Percentiles rank a stretch among this genome's conserved stretches.
phyloP scores from a whole-genome alignment of 306 rosid species.

The Cicer judaicum region DNA sequence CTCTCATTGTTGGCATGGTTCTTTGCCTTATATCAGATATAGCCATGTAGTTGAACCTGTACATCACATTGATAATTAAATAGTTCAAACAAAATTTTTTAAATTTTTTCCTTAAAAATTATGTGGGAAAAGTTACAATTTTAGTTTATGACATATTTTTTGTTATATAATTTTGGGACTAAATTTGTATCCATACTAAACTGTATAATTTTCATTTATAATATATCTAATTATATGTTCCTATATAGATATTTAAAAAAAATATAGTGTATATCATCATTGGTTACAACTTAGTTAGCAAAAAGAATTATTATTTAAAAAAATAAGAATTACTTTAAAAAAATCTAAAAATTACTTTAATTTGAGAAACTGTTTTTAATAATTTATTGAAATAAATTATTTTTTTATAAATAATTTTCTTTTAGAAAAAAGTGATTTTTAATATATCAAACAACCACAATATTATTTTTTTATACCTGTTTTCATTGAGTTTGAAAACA shows the following conservation, averaged over 20 bases:
- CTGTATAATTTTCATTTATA: too few relatives aligned
- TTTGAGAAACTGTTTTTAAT: background rate
- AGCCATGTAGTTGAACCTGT: slow-evolving; percentile 78
- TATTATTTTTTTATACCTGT: slow-evolving; percentile 46
- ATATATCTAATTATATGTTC: too few relatives aligned
- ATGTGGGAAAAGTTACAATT: background rate
- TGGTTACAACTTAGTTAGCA: too few relatives aligned
- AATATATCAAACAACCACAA: too few relatives aligned
- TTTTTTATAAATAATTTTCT: too few relatives aligned
- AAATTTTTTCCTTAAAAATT: background rate
- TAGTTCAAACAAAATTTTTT: background rate
- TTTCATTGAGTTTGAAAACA: slow-evolving; percentile 60
- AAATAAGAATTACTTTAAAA: too few relatives aligned
- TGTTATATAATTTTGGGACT: background rate
- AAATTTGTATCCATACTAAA: background rate
- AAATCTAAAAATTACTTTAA: too few relatives aligned
- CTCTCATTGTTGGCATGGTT: slow-evolving; percentile 68
- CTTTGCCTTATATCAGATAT: slow-evolving; percentile 63
- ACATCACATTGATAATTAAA: background rate
- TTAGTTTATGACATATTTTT: background rate
- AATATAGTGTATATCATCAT: too few relatives aligned
- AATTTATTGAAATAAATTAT: background rate
- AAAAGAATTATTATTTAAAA: too few relatives aligned
- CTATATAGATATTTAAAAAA: too few relatives aligned
- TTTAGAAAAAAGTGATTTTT: too few relatives aligned